Base-by-base conservation (phyloP, 495 filamentous ascomycete species). In the Aspergillus egyptiacus region DNA sequence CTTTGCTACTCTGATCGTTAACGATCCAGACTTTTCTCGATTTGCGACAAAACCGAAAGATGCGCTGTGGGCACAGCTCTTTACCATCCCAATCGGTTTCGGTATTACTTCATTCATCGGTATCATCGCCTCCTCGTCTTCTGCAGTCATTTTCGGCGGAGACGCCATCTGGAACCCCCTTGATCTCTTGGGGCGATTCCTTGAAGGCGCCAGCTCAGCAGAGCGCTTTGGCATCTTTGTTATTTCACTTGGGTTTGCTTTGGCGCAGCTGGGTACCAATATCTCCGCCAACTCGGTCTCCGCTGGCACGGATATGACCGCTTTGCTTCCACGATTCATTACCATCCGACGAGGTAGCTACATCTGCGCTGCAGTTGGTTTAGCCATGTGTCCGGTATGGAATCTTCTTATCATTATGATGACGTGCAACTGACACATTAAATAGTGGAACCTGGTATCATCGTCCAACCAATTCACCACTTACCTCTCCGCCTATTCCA, bases 401-500 rank as follows among this genome's bases (percentile, higher is more conserved):
- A 9, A 25, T 23, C 18, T 37, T 38, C 3, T 37, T 43, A 23
- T 9, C 11, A 5, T 34, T 20, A 18, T 11, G 7, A 24, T 7
- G 15, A 28, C 1, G 2, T 23, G 22, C 11, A 22, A 34, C 45
- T 54, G 51, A 62, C 46, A 38, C 36, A 15, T 14, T 36, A 14
- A n/a, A 23, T 37, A 76, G 67, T 95, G 88, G 83, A 86, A 85
- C 51, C 74, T 96, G 0, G 80, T 94, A 17, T 81, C 77, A 0
- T 68, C 73, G 6, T 77, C 80, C n/a, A 95, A 94, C 68, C 81
- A 86, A 62, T 96, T 96, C 73, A 91, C 86, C n/a, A 91, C 87
- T 35, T 96, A 96, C 58, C 82, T 96, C 5, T 91, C 86, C 10
- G 86, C 91, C 19, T 96, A 96, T 71, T 89, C 87, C n/a, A 87